These are phyloP conservation scores for Taphrina flavorubra DNA, from an alignment of 1,139 yeast species.

Conservation along the genomic window DNA sequence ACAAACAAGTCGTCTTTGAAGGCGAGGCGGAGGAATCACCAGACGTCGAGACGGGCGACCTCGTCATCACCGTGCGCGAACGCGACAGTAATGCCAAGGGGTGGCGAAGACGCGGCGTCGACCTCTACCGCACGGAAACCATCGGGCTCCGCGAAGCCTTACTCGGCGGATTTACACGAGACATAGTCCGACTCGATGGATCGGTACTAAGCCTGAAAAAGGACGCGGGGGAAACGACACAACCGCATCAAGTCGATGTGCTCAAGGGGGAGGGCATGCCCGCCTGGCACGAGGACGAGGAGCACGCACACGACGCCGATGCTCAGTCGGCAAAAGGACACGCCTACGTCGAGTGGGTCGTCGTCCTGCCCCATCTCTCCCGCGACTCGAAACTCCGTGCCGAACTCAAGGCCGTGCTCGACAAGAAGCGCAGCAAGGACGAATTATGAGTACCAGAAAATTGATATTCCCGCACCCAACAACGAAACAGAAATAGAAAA, in stretches of 20 bases:
- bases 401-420: conserved; percentile 1
- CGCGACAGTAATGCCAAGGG: conserved; percentile 70
- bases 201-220: conserved; percentile 61
- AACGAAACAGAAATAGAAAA: no score
- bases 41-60: conserved; percentile 80
- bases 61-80: conserved; percentile 66
- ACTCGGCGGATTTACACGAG: conserved; percentile 78
- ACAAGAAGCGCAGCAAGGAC: conserved; percentile 17
- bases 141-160: conserved; percentile 73
- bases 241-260: conserved; percentile 72
- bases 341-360: conserved; percentile 33
- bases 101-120: conserved; percentile 75
- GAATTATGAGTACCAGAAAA: conserved; percentile 4
- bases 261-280: conserved; percentile 89
- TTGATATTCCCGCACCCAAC: no score
- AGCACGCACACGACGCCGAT: neutral
- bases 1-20: conserved; percentile 62
- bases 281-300: conserved; percentile 45
- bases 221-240: conserved; percentile 59
- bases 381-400: neutral
- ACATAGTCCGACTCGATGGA: conserved; percentile 68
- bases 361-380: conserved; percentile 35
- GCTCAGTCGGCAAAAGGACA: conserved; percentile 33
- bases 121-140: conserved; percentile 81
- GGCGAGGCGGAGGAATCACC: conserved; percentile 89